These are phyloP conservation scores for Termitomyces titanicus DNA, from an alignment of 768 basidiomycete genomes.

Conservation along the genomic window DNA sequence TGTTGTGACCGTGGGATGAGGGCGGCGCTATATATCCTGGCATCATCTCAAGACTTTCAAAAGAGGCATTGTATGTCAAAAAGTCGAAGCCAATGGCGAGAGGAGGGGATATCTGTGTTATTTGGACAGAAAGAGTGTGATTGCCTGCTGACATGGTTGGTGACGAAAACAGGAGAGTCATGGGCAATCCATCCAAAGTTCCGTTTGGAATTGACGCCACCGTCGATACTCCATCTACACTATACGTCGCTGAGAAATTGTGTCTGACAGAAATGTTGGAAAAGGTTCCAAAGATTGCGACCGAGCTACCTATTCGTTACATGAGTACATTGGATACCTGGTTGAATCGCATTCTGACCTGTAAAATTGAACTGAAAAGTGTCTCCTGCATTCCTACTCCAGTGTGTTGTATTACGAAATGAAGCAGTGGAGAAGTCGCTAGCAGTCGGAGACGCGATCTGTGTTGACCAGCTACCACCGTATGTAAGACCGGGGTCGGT, in stretches of 20 bases:
- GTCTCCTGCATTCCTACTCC: slow-evolving; percentile 33
- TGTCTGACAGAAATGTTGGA: slow-evolving; percentile 23
- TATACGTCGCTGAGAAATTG: slow-evolving; percentile 33
- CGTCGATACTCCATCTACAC: slow-evolving; percentile 30
- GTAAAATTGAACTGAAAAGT: slow-evolving; percentile 30
- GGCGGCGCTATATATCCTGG: slow-evolving; percentile 10
- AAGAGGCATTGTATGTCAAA: slow-evolving; percentile 35
- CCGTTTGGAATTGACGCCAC: slow-evolving; percentile 21
- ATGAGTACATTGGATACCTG: slow-evolving; percentile 5
- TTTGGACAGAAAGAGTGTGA: slow-evolving; percentile 34
- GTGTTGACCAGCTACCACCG: slow-evolving; percentile 31
- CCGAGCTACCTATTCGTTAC: slow-evolving; percentile 28
- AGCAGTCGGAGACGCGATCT: slow-evolving; percentile 12
- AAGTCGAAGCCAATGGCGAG: slow-evolving; percentile 36
- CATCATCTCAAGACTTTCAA: slow-evolving; percentile 19
- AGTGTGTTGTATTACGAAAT: slow-evolving; percentile 31
- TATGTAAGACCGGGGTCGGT: slow-evolving; percentile 25
- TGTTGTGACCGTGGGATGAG: background rate
- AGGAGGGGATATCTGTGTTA: slow-evolving; percentile 29
- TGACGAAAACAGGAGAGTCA: slow-evolving; percentile 30
- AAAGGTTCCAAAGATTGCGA: slow-evolving; percentile 33
- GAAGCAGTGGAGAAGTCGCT: slow-evolving; percentile 25
- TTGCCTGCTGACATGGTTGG: slow-evolving; percentile 27
- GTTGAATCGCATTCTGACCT: slow-evolving; percentile 21
- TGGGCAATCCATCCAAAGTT: slow-evolving; percentile 27